Percentiles rank a stretch among this genome's conserved stretches.
phyloP scores from a whole-genome alignment of 805 yeast species.

The Zygoascus ofunaensis region DNA sequence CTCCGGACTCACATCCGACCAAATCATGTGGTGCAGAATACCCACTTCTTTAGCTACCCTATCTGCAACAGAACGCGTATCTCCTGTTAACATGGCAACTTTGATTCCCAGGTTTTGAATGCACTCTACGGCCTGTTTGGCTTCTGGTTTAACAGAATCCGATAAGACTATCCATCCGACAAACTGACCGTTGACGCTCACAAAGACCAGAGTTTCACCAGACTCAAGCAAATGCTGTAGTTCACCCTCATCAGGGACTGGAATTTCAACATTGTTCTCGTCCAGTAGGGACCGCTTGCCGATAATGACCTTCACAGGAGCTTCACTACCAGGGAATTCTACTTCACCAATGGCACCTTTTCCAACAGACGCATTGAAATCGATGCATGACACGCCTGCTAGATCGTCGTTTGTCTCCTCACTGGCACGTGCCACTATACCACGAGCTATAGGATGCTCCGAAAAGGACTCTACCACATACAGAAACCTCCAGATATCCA shows the following conservation, averaged over 20 bases:
- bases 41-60: conserved; percentile 60
- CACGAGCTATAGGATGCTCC: conserved; percentile 84
- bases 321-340: conserved; percentile 6
- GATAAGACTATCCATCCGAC: conserved; percentile 58
- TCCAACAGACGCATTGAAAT: conserved; percentile 26
- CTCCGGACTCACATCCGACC: conserved; percentile 67
- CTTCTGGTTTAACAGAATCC: conserved; percentile 61
- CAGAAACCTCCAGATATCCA: conserved; percentile 1
- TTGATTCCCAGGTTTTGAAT: conserved; percentile 44
- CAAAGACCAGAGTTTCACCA: conserved; percentile 42
- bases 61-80: conserved; percentile 51
- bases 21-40: conserved; percentile 53
- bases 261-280: not conserved
- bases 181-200: conserved; percentile 48
- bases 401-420: conserved; percentile 9
- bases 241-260: conserved; percentile 10
- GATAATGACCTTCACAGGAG: conserved; percentile 33
- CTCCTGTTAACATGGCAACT: conserved; percentile 90
- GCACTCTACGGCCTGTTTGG: conserved; percentile 49
- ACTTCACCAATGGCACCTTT: conserved; percentile 28
- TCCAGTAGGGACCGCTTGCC: conserved; percentile 38
- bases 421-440: conserved; percentile 41
- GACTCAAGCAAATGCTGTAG: conserved; percentile 16
- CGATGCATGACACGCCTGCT: conserved; percentile 4
- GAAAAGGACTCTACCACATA: conserved; percentile 52